Conservation (phyloP, 495 filamentous ascomycete species). For the Hypoxylon lienhwacheense region DNA sequence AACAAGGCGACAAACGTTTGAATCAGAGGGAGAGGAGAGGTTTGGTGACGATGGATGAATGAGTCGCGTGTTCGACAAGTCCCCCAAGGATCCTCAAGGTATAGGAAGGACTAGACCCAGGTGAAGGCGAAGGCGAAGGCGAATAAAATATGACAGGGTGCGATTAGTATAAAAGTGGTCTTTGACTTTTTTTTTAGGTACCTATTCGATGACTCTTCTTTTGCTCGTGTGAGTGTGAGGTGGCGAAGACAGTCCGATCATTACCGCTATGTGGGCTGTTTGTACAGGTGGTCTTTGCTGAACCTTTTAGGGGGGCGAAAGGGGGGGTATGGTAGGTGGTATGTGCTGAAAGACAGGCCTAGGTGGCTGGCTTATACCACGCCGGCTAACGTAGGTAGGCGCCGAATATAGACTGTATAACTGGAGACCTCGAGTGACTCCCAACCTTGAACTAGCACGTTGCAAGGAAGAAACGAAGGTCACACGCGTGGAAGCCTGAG, state of each 20-base stretch:
- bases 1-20: slow-evolving; percentile 14
- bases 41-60: no score
- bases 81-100: no score
- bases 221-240: slow-evolving; percentile 37
- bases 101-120: slow-evolving; percentile 12
- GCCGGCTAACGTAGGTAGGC: slow-evolving; percentile 6
- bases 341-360: slow-evolving; percentile 7
- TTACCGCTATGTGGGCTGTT: slow-evolving; percentile 51
- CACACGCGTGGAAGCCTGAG: slow-evolving; percentile 39
- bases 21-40: slow-evolving; percentile 22
- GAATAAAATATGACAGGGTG: slow-evolving; percentile 37
- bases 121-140: slow-evolving; percentile 38
- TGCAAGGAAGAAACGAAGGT: slow-evolving; percentile 36
- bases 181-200: no score
- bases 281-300: slow-evolving; percentile 46
- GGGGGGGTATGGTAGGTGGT: neutral
- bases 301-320: slow-evolving; percentile 10
- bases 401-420: slow-evolving; percentile 22
- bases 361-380: slow-evolving; percentile 15
- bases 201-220: slow-evolving; percentile 53
- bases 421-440: slow-evolving; percentile 27
- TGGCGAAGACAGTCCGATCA: slow-evolving; percentile 45
- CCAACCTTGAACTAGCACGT: slow-evolving; percentile 37
- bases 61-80: slow-evolving; percentile 40
- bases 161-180: slow-evolving; percentile 40